Evolutionary conservation across 2,329 filamentous ascomycete species (phyloP), one percentile per base, ranked within the genome.

Genomic region (Colletotrichum sp.): DNA sequence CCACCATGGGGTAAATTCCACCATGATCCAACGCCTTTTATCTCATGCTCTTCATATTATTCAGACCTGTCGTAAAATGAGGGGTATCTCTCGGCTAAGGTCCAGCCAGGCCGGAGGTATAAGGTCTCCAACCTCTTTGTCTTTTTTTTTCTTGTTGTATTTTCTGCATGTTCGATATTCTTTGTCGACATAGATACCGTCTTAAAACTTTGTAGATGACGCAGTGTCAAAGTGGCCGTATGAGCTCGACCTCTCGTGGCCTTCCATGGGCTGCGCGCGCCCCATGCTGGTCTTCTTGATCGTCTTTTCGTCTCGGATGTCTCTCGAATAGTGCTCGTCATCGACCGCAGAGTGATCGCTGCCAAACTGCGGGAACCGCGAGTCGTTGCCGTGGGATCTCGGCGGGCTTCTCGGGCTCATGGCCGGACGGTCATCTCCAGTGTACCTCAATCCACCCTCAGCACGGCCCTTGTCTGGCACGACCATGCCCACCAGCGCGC

Each of bases 401-500:
- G 80, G 78, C 52, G 77, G 79, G 57, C 77, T 59, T 22, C 79
- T 79, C 34, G 82, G 81, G 44, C 79, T 82, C n/a, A 80, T 68
- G 3, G 80, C 77, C 16, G 80, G 79, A 57, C 82, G 79, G 36
- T 81, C 79, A 18, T 83, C 81, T 44, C 81, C 83, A 8, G 81
- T 82, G 68, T 82, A 84, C n/a, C 82, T 83, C 79, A 85, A 81
- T 13, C 92, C 92, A 36, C 92, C 91, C 80, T 94, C 92, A 12
- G 86, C 91, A 13, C 92, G 88, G 10, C 86, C 89, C 77, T 92
- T 92, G 69, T 93, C 92, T 2, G 89, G 89, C 32, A 87, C 86
- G 70, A 88, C 86, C 85, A 94, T 91, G 71, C 93, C 89, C 39
- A 89, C 88, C 73, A 93, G 84, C 32, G 93, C 93, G 75, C 95